A percentile compares a stretch with the other conserved stretches of the same genome.
Conservation (phyloP, 371 early-diverging fungal species). For the Mucor piriformis region DNA sequence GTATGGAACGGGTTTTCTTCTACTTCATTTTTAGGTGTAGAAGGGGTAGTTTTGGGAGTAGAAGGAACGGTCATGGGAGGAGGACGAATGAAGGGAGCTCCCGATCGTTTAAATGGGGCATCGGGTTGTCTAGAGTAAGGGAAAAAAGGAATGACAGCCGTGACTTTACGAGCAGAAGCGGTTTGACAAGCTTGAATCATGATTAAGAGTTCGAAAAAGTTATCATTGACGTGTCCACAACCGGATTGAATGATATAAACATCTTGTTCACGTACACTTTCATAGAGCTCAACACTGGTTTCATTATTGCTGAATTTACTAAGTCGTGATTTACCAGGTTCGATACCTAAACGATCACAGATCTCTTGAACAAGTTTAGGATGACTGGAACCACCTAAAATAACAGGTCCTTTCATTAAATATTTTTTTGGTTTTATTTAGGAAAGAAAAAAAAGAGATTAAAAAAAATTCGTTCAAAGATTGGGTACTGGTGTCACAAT, state of each 20-base stretch:
- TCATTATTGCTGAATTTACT: constrained; percentile 86
- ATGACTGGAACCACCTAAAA: constrained; percentile 81
- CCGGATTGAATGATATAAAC: constrained; percentile 93
- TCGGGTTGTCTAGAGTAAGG: constrained; percentile 90
- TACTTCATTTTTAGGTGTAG: constrained; percentile 26
- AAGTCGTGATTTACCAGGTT: constrained; percentile 50
- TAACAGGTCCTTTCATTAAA: constrained; percentile 38
- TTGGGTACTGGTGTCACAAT: constrained; percentile 2
- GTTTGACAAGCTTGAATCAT: constrained; percentile 88
- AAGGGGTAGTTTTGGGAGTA: constrained; percentile 28
- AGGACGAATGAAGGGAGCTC: constrained; percentile 51
- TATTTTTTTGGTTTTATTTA: neutral
- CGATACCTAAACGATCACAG: constrained; percentile 81
- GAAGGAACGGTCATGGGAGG: constrained; percentile 47
- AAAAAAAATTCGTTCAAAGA: neutral
- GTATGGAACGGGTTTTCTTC: constrained; percentile 15
- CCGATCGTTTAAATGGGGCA: constrained; percentile 69
- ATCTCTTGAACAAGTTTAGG: constrained; percentile 80
- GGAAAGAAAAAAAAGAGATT: neutral
- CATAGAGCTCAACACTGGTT: constrained; percentile 85
- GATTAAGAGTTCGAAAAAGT: constrained; percentile 80
- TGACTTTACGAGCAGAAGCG: constrained; percentile 83
- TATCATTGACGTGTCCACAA: constrained; percentile 86
- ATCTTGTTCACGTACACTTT: constrained; percentile 90
- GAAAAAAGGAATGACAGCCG: constrained; percentile 93